Evolutionary conservation across 2,329 filamentous ascomycete genomes (phyloP).

Genomic region (Aspergillus sp.): DNA sequence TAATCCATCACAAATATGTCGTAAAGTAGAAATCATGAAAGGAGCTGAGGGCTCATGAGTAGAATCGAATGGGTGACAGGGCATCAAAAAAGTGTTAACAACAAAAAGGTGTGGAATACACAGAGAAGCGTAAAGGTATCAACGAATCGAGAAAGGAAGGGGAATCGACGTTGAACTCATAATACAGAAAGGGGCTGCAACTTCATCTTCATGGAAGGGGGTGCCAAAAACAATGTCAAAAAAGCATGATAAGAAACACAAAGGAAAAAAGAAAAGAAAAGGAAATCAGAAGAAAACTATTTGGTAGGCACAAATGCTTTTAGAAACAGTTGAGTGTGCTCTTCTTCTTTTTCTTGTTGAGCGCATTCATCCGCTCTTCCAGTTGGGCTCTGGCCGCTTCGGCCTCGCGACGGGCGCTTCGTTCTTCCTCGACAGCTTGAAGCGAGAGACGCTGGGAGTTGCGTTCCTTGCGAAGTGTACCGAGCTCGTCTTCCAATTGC

Average conservation of each 20-base stretch:
- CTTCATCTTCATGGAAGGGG: slow-evolving; percentile 5
- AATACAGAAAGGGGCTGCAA: slow-evolving; percentile 14
- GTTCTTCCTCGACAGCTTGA: slow-evolving; percentile 92
- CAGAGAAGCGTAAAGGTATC: slow-evolving; percentile 17
- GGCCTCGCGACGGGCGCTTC: slow-evolving; percentile 83
- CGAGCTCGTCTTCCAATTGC: slow-evolving; percentile 63
- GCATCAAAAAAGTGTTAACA: slow-evolving; percentile 1
- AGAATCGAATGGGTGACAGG: slow-evolving; percentile 4
- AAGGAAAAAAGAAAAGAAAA: slow-evolving; percentile 5
- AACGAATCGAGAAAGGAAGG: slow-evolving; percentile 6
- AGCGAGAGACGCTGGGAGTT: slow-evolving; percentile 61
- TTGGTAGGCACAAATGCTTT: slow-evolving; percentile 6
- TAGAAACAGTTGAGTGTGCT: slow-evolving; percentile 99
- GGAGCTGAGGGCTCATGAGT: neutral
- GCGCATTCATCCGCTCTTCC: slow-evolving; percentile 89
- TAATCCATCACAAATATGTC: neutral
- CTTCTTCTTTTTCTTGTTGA: slow-evolving; percentile 87
- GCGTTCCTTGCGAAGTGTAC: slow-evolving; percentile 53
- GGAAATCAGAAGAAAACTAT: neutral
- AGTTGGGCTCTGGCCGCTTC: slow-evolving; percentile 84
- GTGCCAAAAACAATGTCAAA: neutral
- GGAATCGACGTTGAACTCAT: slow-evolving; percentile 23
- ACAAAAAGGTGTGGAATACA: neutral
- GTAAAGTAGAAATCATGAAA: neutral
- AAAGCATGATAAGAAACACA: slow-evolving; percentile 3